Percentiles rank a stretch among this genome's conserved stretches.
Conservation (phyloP, 2,329 filamentous ascomycete genomes). For the Epichloe gansuensis region DNA sequence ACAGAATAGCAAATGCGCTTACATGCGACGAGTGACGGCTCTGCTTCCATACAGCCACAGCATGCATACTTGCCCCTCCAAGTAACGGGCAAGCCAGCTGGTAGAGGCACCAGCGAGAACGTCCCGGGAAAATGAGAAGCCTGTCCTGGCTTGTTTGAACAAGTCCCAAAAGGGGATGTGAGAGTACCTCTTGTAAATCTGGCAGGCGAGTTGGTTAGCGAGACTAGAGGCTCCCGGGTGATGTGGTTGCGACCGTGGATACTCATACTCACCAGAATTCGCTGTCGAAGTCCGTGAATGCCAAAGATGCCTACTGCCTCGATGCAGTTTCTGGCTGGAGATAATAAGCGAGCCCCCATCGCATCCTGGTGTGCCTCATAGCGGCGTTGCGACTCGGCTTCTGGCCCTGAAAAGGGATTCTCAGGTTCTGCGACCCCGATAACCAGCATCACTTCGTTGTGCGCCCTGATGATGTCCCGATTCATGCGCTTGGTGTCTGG, state of each 20-base stretch:
- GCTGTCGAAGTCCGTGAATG: conserved; percentile 37
- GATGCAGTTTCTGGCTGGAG: conserved; percentile 21
- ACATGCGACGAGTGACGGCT: conserved; percentile 15
- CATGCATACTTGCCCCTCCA: conserved; percentile 15
- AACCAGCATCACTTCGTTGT: conserved; percentile 51
- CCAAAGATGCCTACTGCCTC: conserved; percentile 37
- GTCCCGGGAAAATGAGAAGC: conserved; percentile 19
- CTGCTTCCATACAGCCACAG: conserved; percentile 15
- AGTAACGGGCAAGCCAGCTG: conserved; percentile 16
- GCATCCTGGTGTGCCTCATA: conserved; percentile 35
- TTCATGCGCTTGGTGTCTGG: conserved; percentile 41
- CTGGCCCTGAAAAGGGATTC: conserved; percentile 25
- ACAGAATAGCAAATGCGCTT: conserved; percentile 4
- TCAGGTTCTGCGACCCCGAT: conserved; percentile 50
- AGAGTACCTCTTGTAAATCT: conserved; percentile 41
- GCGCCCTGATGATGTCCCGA: conserved; percentile 43
- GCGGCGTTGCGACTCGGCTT: conserved; percentile 27
- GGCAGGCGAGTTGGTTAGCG: conserved; percentile 5
- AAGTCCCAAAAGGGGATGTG: conserved; percentile 35
- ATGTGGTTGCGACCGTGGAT: neutral
- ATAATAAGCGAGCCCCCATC: conserved; percentile 27
- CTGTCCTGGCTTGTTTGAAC: conserved; percentile 14
- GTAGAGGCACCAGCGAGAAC: conserved; percentile 22
- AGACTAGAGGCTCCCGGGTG: too few species aligned
- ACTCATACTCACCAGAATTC: conserved; percentile 34